Evolutionary conservation across 768 basidiomycete genomes (phyloP).

Genomic region (Leccinellum albellum): DNA sequence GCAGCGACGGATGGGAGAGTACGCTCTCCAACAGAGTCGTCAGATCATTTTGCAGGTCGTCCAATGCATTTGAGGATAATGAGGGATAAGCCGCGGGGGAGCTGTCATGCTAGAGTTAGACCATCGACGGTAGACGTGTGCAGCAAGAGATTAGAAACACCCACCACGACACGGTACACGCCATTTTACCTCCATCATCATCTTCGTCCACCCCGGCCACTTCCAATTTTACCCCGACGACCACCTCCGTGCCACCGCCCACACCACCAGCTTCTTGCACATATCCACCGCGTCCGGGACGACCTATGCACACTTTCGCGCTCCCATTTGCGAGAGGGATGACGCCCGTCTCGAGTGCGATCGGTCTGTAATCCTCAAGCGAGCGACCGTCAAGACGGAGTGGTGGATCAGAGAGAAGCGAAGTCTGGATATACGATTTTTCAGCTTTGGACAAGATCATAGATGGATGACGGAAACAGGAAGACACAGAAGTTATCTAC

Average conservation of each 20-base stretch:
- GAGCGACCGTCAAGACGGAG: constrained; percentile 76
- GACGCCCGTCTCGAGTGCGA: constrained; percentile 74
- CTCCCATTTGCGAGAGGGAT: constrained; percentile 84
- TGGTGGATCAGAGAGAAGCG: constrained; percentile 55
- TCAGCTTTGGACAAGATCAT: constrained; percentile 66
- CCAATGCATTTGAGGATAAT: constrained; percentile 56
- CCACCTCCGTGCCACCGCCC: constrained; percentile 73
- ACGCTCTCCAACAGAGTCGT: constrained; percentile 59
- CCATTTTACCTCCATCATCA: constrained; percentile 57
- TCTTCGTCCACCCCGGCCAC: constrained; percentile 52
- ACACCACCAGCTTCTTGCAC: constrained; percentile 71
- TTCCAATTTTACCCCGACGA: constrained; percentile 78
- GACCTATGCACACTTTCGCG: constrained; percentile 70
- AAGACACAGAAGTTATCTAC: background rate
- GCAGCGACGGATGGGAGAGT: constrained; percentile 62
- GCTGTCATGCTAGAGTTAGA: constrained; percentile 35
- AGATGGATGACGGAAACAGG: background rate
- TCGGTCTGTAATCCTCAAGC: constrained; percentile 60
- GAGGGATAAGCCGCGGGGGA: constrained; percentile 80
- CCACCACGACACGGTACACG: constrained; percentile 75
- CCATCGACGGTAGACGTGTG: background rate
- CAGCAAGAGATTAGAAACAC: constrained; percentile 24
- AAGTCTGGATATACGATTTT: constrained; percentile 68
- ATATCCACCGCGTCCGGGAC: constrained; percentile 63
- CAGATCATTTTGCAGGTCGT: constrained; percentile 75